Base-by-base conservation (phyloP, 305 asterid genomes). In the Plantago coronopus region DNA sequence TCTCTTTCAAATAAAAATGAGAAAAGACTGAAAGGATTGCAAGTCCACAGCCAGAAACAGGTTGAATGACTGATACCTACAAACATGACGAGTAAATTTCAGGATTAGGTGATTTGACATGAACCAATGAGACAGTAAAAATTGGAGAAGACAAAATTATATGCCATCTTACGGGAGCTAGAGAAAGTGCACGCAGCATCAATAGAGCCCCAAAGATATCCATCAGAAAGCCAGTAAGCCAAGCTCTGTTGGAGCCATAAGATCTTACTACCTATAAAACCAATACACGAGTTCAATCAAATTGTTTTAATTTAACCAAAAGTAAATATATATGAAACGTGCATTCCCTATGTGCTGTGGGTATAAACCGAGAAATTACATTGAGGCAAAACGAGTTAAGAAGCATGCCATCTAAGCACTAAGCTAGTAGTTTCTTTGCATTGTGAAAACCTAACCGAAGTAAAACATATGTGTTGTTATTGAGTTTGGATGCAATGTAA, bases 41-140 rank as follows among this genome's bases (percentile, higher is more conserved):
- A 54, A 94, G 96, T 59, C 99, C 99, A 49, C 95, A 87, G 75
- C 99, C 99, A 54, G 99, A 94, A 78, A 94, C 97, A 21, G 99
- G 97, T 75, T 94, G 99, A 76, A 94, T 79, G 64, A 94, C 96
- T 16, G 96, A 87, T 46, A 94, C 96, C 97, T 94, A 68, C 55
- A 34, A 34, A 7, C 40, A 65, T 44, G 54, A 76, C 29, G 56
- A 53, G 45, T 34, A 34, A 60, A 65, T 48, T 54, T 44, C 34
- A 49, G 43, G 50, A 57, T 58, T 25, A 57, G 64, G 46, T 47
- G 25, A 22, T 40, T n/a, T 16, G 44, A 13, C 46, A 51, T 59
- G 51, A 66, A 63, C 49, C 17, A 27, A 29, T 9, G 21, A 38
- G 56, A 45, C 40, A 8, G 21, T 17, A 53, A 20, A 54, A 57